These are phyloP conservation scores for Centella asiatica DNA, from an alignment of 129 eudicot species.

Conservation along the genomic window DNA sequence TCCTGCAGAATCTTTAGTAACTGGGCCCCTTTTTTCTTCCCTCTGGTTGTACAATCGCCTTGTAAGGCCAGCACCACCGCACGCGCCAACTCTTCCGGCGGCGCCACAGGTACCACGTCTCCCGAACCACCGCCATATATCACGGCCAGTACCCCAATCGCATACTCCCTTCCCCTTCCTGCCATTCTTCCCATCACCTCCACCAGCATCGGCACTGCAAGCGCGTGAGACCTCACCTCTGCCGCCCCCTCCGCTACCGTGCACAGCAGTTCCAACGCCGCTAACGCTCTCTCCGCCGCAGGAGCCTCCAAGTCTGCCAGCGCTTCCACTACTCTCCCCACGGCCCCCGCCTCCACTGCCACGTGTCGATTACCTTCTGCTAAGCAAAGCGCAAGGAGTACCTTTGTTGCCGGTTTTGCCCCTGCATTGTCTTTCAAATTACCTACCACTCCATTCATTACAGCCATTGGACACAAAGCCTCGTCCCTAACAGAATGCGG, in stretches of 20 bases:
- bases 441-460: conserved; percentile 50
- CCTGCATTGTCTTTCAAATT: conserved; percentile 29
- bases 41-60: conserved; percentile 82
- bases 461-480: conserved; percentile 44
- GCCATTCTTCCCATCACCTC: conserved; percentile 74
- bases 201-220: conserved; percentile 94
- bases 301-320: conserved; percentile 58
- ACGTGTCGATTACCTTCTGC: conserved; percentile 34
- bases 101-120: conserved; percentile 51
- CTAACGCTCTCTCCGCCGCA: conserved; percentile 74
- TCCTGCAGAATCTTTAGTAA: conserved; percentile 64
- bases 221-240: conserved; percentile 70
- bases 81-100: conserved; percentile 95
- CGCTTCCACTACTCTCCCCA: conserved; percentile 75
- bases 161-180: conserved; percentile 80
- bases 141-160: conserved; percentile 63
- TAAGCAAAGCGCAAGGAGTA: conserved; percentile 48
- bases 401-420: conserved; percentile 63
- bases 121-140: conserved; percentile 49
- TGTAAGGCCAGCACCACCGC: conserved; percentile 87
- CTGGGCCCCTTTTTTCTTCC: conserved; percentile 89
- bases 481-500: conserved; percentile 30
- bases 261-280: conserved; percentile 73
- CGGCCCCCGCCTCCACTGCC: conserved; percentile 87
- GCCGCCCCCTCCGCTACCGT: conserved; percentile 88